Conservation (phyloP, 331 rosid genomes). For the Pyrus hybrid region DNA sequence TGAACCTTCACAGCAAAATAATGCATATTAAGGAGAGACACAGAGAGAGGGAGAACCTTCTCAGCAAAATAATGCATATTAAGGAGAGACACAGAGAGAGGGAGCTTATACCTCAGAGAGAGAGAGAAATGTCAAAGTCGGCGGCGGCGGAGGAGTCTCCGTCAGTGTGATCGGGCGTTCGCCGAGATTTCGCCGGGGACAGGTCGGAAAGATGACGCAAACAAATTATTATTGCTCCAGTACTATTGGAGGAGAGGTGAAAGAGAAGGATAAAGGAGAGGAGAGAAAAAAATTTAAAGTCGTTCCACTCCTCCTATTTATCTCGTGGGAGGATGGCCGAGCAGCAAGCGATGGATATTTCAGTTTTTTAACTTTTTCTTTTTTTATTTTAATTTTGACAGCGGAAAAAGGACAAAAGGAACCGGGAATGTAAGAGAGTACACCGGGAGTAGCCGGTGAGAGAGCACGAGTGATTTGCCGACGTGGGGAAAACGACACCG, state of each 20-base stretch:
- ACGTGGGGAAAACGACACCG: conserved; percentile 30
- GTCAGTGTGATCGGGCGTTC: conserved; percentile 18
- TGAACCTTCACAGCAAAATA: conserved; percentile 7
- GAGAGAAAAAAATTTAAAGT: not conserved
- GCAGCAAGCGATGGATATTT: not conserved
- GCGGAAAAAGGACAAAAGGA: not conserved
- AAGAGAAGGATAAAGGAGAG: not conserved
- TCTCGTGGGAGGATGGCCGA: conserved; percentile 12
- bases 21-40: not conserved
- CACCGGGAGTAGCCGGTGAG: conserved; percentile 36
- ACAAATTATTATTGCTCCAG: not conserved
- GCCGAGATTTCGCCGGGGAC: conserved; percentile 45
- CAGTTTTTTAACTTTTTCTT: too few species aligned
- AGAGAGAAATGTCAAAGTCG: not conserved
- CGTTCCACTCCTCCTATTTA: conserved; percentile 19
- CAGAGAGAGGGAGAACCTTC: conserved; percentile 1
- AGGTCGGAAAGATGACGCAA: not conserved
- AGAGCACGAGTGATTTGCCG: not conserved
- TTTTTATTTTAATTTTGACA: not conserved
- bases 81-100: not conserved
- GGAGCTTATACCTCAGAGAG: conserved; percentile 28
- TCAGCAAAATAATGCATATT: not conserved
- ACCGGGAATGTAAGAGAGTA: not conserved
- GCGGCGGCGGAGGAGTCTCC: conserved; percentile 9
- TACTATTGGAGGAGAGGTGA: not conserved